Base-by-base conservation (phyloP, 1,284 basidiomycete species). In the Sanghuangporus sanghuang region DNA sequence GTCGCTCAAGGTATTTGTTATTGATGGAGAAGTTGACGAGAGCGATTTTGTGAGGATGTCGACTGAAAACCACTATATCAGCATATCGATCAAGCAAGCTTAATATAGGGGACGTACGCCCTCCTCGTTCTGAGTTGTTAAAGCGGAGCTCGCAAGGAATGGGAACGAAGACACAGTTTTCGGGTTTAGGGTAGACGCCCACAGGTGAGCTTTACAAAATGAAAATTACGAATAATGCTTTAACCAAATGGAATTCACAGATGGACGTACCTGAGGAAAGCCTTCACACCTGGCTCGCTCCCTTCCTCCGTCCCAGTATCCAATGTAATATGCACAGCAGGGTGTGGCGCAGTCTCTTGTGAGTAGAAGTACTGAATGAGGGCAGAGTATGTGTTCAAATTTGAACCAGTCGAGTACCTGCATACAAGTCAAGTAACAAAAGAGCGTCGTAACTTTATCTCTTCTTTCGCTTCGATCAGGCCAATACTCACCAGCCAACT, bases 281-380 rank as follows among this genome's bases (percentile, higher is more conserved):
- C 93, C 73, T 91, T 92, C 32, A 98, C 89, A 58, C 93, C 89
- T 32, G 94, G 84, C 64, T 89, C 84, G 64, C 86, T 78, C 21
- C 85, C 88, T 64, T 85, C 81, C 65, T 88, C 85, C 18, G 86
- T 82, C 32, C 91, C 90, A 12, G 96, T 96, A 77, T 97, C 95
- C 53, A 99, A 80, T 11, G 95, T 92, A 59, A 99, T 81, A 76
- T 99, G 96, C 52, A 99, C 86, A 4, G 97, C 95, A 64, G 91
- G 92, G 75, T 92, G 86, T 4, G 94, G 92, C 0, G 86, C 81
- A 2, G 93, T 95, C 77, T 99, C 95, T 81, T 92, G 87, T 46
- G 93, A 87, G 77, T 97, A 99, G 78, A 98, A 98, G 78, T 98
- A 96, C 83, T 99, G 97, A 72, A 99, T 97, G 68, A 99, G 84